Base-by-base conservation (phyloP, 805 yeast species). In the Candida tallmaniae region DNA sequence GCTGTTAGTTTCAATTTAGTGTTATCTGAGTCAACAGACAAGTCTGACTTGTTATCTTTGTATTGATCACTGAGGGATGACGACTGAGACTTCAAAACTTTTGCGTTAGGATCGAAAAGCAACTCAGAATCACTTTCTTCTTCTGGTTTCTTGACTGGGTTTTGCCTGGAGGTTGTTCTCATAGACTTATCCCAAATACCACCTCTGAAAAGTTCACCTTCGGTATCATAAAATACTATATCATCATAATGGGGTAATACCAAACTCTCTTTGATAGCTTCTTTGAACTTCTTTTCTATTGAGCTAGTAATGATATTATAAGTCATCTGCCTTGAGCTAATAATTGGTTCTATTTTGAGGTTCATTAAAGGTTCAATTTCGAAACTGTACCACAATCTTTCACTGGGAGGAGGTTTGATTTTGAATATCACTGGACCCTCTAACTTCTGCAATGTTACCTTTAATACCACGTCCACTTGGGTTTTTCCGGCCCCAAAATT, bases 221-320 rank as follows among this genome's bases (percentile, higher is more conserved):
- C 56, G 0, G 96, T 78, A 35, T 75, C 65, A 50, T 69, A 83
- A 51, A 85, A 83, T 0, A 79, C 75, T 26, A 87, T 56, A 53
- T 90, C 97, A 56, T 90, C 97, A 88, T 87, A 83, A 48, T 70
- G 78, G 2, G 98, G 98, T 21, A 75, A 56, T 0, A 93, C 97
- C 31, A 93, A 59, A 6, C 93, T 74, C 22, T 85, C 93, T 41
- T 71, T 76, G 25, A 90, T 68, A 1, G 88, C 83, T 31, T 86
- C 96, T 38, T 80, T 76, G 42, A 90, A 76, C 45, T 80, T 78
- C 52, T 78, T 80, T 41, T 80, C 86, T 43, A 90, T 83, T 15
- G 81, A 76, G 45, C 82, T 83, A 1, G 95, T 88, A 27, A 93
- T 74, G 54, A 89, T 70, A 22, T 77, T 76, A 50, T 84, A 86